A percentile compares a stretch with the other conserved stretches of the same genome.
These are phyloP conservation scores for Lipomyces kockii DNA, from an alignment of 805 yeast genomes.

Conservation along the genomic window DNA sequence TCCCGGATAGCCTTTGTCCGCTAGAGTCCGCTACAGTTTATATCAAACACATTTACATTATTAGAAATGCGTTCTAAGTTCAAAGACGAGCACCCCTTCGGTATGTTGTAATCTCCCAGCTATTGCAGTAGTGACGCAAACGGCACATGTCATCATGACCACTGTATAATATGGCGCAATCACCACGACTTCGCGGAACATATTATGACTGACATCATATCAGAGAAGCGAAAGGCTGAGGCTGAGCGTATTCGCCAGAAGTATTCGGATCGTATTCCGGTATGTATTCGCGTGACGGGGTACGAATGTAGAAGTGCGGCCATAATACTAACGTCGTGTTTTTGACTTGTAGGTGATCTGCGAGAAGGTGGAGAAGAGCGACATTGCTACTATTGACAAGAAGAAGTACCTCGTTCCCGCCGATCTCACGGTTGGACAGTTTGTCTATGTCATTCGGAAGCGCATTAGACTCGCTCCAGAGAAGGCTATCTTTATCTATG, in stretches of 20 bases:
- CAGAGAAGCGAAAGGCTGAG: conserved; percentile 92
- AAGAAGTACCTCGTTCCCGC: conserved; percentile 96
- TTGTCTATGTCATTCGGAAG: conserved; percentile 95
- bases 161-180: background rate
- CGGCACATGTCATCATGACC: background rate
- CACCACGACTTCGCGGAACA: background rate
- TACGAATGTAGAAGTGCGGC: background rate
- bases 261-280: conserved; percentile 92
- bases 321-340: background rate
- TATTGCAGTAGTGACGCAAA: background rate
- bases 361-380: conserved; percentile 95
- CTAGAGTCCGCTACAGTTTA: background rate
- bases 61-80: conserved; percentile 80
- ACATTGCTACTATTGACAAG: conserved; percentile 94
- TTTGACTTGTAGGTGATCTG: conserved; percentile 62
- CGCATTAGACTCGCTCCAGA: conserved; percentile 95
- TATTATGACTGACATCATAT: background rate
- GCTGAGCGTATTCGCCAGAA: conserved; percentile 87
- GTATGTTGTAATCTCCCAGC: conserved; percentile 51
- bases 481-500: conserved; percentile 96
- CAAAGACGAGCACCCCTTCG: conserved; percentile 94
- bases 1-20: background rate
- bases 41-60: background rate
- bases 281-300: conserved; percentile 16
- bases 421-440: conserved; percentile 96